phyloP scores from a whole-genome alignment of 352 stramenopile species.

The Phytophthora kernoviae region DNA sequence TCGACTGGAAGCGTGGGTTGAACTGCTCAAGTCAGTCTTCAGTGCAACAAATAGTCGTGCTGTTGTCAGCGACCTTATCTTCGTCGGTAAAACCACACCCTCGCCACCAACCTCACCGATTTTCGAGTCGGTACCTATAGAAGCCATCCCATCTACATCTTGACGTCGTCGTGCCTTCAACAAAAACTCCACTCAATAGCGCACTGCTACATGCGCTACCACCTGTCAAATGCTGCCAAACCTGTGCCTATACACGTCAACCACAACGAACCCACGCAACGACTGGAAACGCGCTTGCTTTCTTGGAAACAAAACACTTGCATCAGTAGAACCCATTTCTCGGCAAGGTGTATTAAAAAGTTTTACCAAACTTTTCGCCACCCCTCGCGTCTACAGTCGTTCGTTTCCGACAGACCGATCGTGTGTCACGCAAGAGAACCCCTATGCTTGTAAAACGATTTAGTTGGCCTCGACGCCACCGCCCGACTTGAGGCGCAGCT shows the following conservation, averaged over 20 bases:
- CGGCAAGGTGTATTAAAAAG: constrained; percentile 82
- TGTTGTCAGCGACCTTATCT: constrained; percentile 53
- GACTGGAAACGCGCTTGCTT: constrained; percentile 36
- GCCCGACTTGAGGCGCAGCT: constrained; percentile 90
- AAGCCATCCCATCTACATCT: not conserved
- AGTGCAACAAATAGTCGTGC: constrained; percentile 31
- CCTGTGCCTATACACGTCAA: constrained; percentile 33
- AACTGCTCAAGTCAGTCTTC: constrained; percentile 46
- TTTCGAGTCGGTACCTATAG: constrained; percentile 1
- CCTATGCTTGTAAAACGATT: constrained; percentile 31
- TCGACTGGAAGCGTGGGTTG: constrained; percentile 47
- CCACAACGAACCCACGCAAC: constrained; percentile 24
- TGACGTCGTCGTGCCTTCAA: no score
- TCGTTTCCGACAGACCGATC: constrained; percentile 34
- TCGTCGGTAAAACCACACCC: not conserved
- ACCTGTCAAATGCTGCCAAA: constrained; percentile 8
- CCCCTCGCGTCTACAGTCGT: constrained; percentile 51
- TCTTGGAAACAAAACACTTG: constrained; percentile 36
- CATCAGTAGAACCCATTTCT: constrained; percentile 79
- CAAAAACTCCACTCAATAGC: not conserved
- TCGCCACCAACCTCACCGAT: not conserved
- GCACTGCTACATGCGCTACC: not conserved
- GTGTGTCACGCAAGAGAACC: constrained; percentile 35
- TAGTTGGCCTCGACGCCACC: constrained; percentile 86
- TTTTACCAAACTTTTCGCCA: constrained; percentile 52